phyloP scores from a whole-genome alignment of 352 stramenopile genomes.

The Phytophthora fragariae region DNA sequence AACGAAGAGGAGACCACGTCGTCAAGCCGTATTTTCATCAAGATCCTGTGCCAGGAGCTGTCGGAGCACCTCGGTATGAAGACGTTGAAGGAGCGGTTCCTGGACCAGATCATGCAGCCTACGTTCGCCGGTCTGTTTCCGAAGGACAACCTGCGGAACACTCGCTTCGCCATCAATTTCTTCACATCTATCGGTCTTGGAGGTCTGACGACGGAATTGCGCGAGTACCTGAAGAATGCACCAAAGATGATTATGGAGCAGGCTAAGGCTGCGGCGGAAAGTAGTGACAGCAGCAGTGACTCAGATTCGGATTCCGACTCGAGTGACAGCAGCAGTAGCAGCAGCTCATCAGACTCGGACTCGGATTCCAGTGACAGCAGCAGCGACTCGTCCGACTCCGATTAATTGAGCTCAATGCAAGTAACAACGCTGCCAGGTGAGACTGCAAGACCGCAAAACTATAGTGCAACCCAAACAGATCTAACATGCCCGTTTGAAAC shows the following conservation, averaged over 20 bases:
- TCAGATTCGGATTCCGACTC: conserved; percentile 61
- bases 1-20: conserved; percentile 99
- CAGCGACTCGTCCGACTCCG: conserved; percentile 53
- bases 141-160: conserved; percentile 97
- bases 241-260: conserved; percentile 95
- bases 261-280: conserved; percentile 46
- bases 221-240: conserved; percentile 97
- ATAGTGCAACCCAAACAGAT: conserved; percentile 10
- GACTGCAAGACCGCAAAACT: conserved; percentile 2
- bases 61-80: conserved; percentile 97
- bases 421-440: conserved; percentile 21
- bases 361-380: conserved; percentile 51
- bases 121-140: conserved; percentile 97
- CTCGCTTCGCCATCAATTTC: conserved; percentile 99
- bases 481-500: conserved; percentile 29
- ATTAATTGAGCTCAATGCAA: conserved; percentile 23
- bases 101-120: conserved; percentile 91
- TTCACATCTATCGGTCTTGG: conserved; percentile 99
- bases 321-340: conserved; percentile 43
- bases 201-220: conserved; percentile 96
- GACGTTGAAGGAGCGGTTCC: conserved; percentile 96
- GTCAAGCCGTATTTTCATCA: conserved; percentile 99
- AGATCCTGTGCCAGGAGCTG: conserved; percentile 99
- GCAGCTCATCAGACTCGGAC: conserved; percentile 45
- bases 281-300: conserved; percentile 49